Conservation (phyloP, 495 filamentous ascomycete species). For the Echria macrotheca region DNA sequence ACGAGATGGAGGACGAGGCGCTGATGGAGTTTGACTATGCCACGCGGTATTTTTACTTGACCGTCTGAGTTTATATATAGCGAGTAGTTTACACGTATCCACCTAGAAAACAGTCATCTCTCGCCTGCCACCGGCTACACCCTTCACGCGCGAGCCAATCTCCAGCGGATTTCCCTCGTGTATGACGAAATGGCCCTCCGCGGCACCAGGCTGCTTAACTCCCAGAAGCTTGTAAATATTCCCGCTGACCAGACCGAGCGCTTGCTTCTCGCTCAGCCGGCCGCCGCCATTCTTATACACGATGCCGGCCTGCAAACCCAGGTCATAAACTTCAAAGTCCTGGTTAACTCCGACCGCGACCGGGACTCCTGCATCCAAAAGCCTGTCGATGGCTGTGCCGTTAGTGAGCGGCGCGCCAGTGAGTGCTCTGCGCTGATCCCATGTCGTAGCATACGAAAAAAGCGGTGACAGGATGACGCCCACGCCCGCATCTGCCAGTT, state of each 20-base stretch:
- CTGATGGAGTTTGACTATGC: slow-evolving; percentile 36
- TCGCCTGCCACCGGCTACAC: slow-evolving; percentile 31
- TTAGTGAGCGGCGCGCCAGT: slow-evolving; percentile 49
- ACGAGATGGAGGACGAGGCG: slow-evolving; percentile 33
- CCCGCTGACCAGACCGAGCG: slow-evolving; percentile 33
- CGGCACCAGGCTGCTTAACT: slow-evolving; percentile 21
- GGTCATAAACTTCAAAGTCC: slow-evolving; percentile 44
- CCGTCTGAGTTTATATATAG: slow-evolving; percentile 8
- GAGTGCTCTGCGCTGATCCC: slow-evolving; percentile 45
- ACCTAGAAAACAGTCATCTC: slow-evolving; percentile 31
- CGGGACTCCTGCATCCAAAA: slow-evolving; percentile 41
- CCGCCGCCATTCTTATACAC: slow-evolving; percentile 45
- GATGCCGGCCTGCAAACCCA: slow-evolving; percentile 45
- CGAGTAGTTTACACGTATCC: too few species aligned
- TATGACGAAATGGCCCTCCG: slow-evolving; percentile 36
- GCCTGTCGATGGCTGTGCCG: slow-evolving; percentile 41
- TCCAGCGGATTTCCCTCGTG: slow-evolving; percentile 43
- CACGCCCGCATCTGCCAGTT: slow-evolving; percentile 40
- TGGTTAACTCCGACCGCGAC: slow-evolving; percentile 43
- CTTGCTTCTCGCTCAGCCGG: slow-evolving; percentile 38
- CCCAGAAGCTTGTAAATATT: slow-evolving; percentile 49
- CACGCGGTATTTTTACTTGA: slow-evolving; percentile 35
- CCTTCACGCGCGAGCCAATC: slow-evolving; percentile 37
- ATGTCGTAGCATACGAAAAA: slow-evolving; percentile 34
- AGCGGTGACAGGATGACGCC: slow-evolving; percentile 46